These are phyloP conservation scores for Noccaea caerulescens DNA, from an alignment of 345 rosid species.

Conservation along the genomic window DNA sequence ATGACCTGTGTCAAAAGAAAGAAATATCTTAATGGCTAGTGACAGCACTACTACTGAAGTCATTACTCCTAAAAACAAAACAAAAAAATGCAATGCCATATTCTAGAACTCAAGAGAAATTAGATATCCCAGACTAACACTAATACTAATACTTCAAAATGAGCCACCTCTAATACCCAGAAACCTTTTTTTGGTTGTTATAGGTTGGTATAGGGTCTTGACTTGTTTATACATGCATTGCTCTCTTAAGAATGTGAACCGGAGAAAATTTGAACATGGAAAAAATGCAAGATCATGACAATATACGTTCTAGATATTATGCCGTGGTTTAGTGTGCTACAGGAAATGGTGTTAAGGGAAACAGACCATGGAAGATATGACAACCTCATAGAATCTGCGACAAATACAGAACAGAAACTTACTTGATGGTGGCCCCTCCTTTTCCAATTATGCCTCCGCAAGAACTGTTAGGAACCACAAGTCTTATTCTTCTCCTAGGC, in stretches of 20 bases:
- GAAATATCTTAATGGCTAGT: neutral
- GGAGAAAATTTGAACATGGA: neutral
- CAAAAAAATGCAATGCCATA: slow-evolving; percentile 9
- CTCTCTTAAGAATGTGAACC: neutral
- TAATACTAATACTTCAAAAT: neutral
- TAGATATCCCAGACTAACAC: slow-evolving; percentile 8
- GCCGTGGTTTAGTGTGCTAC: neutral
- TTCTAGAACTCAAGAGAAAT: slow-evolving; percentile 3
- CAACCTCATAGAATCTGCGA: neutral
- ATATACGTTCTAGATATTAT: neutral
- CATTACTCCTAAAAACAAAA: slow-evolving; percentile 8
- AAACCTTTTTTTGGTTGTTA: slow-evolving; percentile 3
- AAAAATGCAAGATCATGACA: neutral
- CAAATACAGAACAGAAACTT: slow-evolving; percentile 36
- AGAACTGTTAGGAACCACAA: slow-evolving; percentile 90
- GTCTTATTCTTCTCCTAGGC: slow-evolving; percentile 84
- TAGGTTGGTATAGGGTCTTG: neutral
- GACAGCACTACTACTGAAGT: slow-evolving; percentile 16
- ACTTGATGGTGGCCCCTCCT: slow-evolving; percentile 98
- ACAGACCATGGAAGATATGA: slow-evolving; percentile 12
- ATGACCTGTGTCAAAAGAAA: slow-evolving; percentile 62
- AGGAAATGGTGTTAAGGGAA: neutral
- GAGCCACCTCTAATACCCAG: neutral
- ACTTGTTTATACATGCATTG: slow-evolving; percentile 18
- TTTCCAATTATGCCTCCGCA: slow-evolving; percentile 99